Percentiles rank a stretch among this genome's conserved stretches.
phyloP scores from a whole-genome alignment of 768 basidiomycete species.

The Dioszegia hungarica region DNA sequence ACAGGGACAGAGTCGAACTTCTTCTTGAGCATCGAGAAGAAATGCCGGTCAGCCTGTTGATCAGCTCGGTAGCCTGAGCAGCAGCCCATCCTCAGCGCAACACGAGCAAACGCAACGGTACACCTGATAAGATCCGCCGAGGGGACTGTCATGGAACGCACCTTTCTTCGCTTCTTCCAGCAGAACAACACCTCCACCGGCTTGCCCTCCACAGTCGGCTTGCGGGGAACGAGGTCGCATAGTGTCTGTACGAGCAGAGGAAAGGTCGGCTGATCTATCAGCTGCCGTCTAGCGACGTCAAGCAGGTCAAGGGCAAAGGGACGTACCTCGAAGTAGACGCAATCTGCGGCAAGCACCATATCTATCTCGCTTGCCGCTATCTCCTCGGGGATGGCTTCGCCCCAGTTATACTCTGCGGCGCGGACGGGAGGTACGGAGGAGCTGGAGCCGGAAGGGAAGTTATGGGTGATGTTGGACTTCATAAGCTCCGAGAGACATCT shows the following conservation, averaged over 20 bases:
- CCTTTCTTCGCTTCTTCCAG: constrained; percentile 90
- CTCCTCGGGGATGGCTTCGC: constrained; percentile 55
- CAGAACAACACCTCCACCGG: constrained; percentile 75
- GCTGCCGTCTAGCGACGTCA: not conserved
- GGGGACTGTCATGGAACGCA: constrained; percentile 34
- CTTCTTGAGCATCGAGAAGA: constrained; percentile 74
- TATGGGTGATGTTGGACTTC: constrained; percentile 65
- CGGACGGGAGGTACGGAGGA: constrained; percentile 45
- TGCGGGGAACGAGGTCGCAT: constrained; percentile 55
- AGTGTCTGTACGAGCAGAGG: constrained; percentile 78
- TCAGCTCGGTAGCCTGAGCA: too few relatives aligned
- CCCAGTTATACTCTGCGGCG: constrained; percentile 81
- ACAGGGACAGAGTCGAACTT: constrained; percentile 56
- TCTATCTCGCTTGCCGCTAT: constrained; percentile 56
- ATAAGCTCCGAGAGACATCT: constrained; percentile 77
- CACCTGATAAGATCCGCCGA: not conserved
- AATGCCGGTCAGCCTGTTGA: constrained; percentile 74
- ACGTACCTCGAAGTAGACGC: constrained; percentile 76
- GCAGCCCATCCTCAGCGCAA: too few relatives aligned
- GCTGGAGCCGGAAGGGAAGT: constrained; percentile 55
- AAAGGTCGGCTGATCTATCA: constrained; percentile 60
- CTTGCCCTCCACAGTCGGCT: constrained; percentile 7
- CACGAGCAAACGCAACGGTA: too few relatives aligned
- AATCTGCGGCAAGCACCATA: constrained; percentile 83
- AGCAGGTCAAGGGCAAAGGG: not conserved